Evolutionary conservation across 1,284 basidiomycete genomes (phyloP).

Genomic region (Ceratobasidium sp.): DNA sequence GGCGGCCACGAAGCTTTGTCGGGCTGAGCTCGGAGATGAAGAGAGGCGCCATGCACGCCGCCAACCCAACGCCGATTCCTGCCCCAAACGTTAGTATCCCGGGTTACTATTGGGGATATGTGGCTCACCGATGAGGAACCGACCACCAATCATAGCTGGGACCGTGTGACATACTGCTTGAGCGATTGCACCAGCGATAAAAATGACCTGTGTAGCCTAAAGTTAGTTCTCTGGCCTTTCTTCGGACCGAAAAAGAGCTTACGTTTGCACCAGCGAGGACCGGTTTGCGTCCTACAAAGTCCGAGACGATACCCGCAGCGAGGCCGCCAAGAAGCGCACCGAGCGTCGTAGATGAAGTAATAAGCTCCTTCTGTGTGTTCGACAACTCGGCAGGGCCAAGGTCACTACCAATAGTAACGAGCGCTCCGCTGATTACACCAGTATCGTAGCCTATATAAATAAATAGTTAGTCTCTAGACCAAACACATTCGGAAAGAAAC

Average conservation of each 20-base stretch:
- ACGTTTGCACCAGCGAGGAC: conserved; percentile 79
- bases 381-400: conserved; percentile 72
- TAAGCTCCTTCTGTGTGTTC: conserved; percentile 80
- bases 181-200: conserved; percentile 79
- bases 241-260: conserved; percentile 46
- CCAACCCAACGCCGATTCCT: conserved; percentile 71
- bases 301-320: conserved; percentile 76
- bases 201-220: conserved; percentile 65
- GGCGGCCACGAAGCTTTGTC: conserved; percentile 77
- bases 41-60: conserved; percentile 83
- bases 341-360: conserved; percentile 84
- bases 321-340: conserved; percentile 83
- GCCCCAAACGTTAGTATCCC: neutral
- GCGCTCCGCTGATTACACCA: conserved; percentile 81
- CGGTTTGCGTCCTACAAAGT: conserved; percentile 76
- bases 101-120: neutral
- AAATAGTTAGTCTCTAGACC: neutral
- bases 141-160: conserved; percentile 80
- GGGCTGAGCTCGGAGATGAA: conserved; percentile 89
- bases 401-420: conserved; percentile 79
- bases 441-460: conserved; percentile 76
- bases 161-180: conserved; percentile 78
- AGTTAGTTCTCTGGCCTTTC: conserved; percentile 49
- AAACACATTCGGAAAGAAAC: conserved; percentile 51
- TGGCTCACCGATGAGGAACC: conserved; percentile 76